These are phyloP conservation scores for Trichomonas gallinae DNA, from an alignment of 208 protist species.

Conservation along the genomic window DNA sequence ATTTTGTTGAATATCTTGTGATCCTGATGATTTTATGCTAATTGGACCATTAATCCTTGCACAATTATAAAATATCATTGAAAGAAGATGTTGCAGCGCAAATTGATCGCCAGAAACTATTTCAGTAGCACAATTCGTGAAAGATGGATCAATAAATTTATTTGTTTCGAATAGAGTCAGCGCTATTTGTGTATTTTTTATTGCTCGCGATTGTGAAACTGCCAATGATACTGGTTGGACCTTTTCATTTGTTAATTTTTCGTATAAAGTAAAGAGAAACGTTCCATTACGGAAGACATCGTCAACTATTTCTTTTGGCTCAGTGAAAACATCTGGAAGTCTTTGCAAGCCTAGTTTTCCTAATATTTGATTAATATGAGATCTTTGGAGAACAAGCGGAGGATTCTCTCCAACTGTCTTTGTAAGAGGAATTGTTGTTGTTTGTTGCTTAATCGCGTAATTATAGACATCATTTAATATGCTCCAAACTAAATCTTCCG, in stretches of 20 bases:
- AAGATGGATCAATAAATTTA: neutral
- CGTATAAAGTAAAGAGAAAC: neutral
- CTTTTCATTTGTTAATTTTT: neutral
- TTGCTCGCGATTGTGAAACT: neutral
- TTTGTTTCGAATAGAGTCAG: neutral
- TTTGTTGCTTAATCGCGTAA: neutral
- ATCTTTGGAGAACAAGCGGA: neutral
- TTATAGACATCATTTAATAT: neutral
- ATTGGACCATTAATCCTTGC: neutral
- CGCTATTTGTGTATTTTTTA: neutral
- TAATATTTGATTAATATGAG: neutral
- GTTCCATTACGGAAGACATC: neutral
- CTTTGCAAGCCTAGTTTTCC: neutral
- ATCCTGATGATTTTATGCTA: neutral
- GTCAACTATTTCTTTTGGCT: neutral
- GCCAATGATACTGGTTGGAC: neutral
- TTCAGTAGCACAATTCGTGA: neutral
- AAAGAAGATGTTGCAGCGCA: neutral
- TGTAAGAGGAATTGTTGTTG: neutral
- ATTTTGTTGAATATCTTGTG: neutral
- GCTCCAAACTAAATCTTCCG: neutral
- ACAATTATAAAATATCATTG: neutral
- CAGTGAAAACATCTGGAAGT: neutral
- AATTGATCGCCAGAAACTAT: neutral
- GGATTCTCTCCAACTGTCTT: neutral